These are phyloP conservation scores for Fusarium bulbicola DNA, from an alignment of 2,329 filamentous ascomycete species.

Conservation along the genomic window DNA sequence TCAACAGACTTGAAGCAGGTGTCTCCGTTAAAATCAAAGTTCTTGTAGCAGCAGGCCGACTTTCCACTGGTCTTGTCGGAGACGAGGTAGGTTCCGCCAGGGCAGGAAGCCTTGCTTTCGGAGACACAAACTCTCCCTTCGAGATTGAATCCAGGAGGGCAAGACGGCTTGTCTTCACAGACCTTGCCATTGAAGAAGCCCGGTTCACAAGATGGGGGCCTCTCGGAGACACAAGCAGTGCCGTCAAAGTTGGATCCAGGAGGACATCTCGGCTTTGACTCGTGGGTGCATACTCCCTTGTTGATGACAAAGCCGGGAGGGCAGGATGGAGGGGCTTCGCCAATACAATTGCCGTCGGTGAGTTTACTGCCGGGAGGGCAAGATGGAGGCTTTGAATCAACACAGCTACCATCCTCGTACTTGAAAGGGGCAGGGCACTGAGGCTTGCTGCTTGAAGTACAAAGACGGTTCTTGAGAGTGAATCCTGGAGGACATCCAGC, in stretches of 20 bases:
- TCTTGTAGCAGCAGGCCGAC: not conserved
- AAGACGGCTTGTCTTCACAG: constrained; percentile 15
- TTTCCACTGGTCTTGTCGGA: not conserved
- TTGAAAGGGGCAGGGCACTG: not conserved
- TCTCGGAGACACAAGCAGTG: not conserved
- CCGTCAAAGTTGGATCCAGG: constrained; percentile 6
- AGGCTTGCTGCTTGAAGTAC: constrained; percentile 4
- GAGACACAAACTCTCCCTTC: not conserved
- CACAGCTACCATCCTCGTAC: constrained; percentile 7
- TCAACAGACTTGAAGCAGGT: not conserved
- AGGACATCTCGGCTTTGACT: not conserved
- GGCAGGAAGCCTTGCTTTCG: not conserved
- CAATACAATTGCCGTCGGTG: not conserved
- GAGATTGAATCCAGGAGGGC: not conserved
- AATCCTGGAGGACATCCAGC: constrained; percentile 14
- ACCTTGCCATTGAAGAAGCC: constrained; percentile 21
- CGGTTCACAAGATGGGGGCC: constrained; percentile 2
- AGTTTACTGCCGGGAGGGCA: not conserved
- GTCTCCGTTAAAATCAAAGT: not conserved
- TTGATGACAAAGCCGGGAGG: not conserved
- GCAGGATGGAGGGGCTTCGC: not conserved
- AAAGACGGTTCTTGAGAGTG: constrained; percentile 10
- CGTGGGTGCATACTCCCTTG: not conserved
- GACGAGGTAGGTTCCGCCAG: not conserved
- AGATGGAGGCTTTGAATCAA: not conserved